phyloP scores from a whole-genome alignment of 2,329 filamentous ascomycete species.

The Hypoxylon sp. region DNA sequence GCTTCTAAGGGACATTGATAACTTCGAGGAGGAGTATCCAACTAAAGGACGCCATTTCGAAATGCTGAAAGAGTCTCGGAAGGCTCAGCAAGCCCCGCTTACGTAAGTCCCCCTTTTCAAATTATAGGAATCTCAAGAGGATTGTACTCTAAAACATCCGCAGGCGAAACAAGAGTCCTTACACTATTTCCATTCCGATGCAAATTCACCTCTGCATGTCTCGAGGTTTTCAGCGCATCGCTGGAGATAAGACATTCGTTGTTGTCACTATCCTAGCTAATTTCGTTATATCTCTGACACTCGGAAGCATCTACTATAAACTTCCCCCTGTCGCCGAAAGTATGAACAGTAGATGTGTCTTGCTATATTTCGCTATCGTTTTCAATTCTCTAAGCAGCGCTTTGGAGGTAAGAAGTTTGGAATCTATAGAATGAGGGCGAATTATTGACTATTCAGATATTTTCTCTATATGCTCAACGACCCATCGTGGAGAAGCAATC shows the following conservation, averaged over 20 bases:
- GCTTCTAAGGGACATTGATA: slow-evolving; percentile 23
- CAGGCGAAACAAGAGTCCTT: slow-evolving; percentile 71
- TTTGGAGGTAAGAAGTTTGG: slow-evolving; percentile 71
- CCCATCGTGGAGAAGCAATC: slow-evolving; percentile 92
- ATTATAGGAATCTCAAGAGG: not conserved
- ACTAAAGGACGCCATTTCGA: slow-evolving; percentile 27
- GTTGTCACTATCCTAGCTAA: slow-evolving; percentile 72
- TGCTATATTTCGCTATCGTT: slow-evolving; percentile 50
- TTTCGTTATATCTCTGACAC: slow-evolving; percentile 62
- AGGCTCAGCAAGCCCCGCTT: slow-evolving; percentile 36
- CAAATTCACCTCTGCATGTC: slow-evolving; percentile 72
- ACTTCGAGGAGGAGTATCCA: slow-evolving; percentile 28
- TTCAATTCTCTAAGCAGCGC: slow-evolving; percentile 56
- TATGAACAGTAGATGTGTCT: slow-evolving; percentile 62
- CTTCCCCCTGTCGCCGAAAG: slow-evolving; percentile 64
- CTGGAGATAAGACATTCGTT: slow-evolving; percentile 75
- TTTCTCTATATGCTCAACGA: slow-evolving; percentile 83
- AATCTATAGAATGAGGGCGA: not conserved
- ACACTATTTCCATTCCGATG: slow-evolving; percentile 73
- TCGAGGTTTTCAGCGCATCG: slow-evolving; percentile 76
- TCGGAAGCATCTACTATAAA: slow-evolving; percentile 76
- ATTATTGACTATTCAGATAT: slow-evolving; percentile 31
- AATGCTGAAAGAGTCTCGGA: slow-evolving; percentile 34
- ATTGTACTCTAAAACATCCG: slow-evolving; percentile 66
- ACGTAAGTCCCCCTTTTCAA: slow-evolving; percentile 21